Conservation (phyloP, 192 early-diverging fungal genomes). For the Spizellomyces punctatus region DNA sequence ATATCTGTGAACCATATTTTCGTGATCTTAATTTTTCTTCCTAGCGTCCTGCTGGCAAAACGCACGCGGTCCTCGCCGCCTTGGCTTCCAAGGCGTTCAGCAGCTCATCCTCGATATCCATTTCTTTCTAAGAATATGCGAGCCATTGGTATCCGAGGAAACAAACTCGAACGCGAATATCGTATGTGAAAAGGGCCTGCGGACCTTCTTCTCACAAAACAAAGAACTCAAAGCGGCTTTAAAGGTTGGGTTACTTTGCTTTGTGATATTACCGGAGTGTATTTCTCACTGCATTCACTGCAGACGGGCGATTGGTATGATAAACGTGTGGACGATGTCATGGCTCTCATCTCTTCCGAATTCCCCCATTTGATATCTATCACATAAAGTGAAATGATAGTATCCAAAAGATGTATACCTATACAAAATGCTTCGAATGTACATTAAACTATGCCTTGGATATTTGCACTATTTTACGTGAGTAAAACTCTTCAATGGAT, state of each 20-base stretch:
- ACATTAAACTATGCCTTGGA: background rate
- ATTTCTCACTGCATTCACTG: background rate
- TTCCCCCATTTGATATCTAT: slow-evolving; percentile 21
- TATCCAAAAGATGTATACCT: background rate
- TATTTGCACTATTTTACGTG: slow-evolving; percentile 3
- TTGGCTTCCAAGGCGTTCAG: slow-evolving; percentile 61
- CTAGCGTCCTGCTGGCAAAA: slow-evolving; percentile 2
- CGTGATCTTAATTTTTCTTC: background rate
- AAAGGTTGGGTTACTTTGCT: slow-evolving; percentile 39
- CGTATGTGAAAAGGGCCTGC: slow-evolving; percentile 53
- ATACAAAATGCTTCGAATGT: background rate
- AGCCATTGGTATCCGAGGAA: slow-evolving; percentile 39
- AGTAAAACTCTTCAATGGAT: slow-evolving; percentile 41
- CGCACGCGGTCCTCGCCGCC: slow-evolving; percentile 13
- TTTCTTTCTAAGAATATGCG: slow-evolving; percentile 47
- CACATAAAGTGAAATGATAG: background rate
- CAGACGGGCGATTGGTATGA: slow-evolving; percentile 57
- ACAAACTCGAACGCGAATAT: slow-evolving; percentile 46
- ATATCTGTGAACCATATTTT: background rate
- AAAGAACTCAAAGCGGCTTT: slow-evolving; percentile 34
- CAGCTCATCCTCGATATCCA: slow-evolving; percentile 60
- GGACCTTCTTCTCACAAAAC: slow-evolving; percentile 48
- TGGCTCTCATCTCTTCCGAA: slow-evolving; percentile 20
- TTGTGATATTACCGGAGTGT: slow-evolving; percentile 12
- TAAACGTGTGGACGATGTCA: slow-evolving; percentile 43